Conservation (phyloP, 2,329 filamentous ascomycete species). For the Neospermospora avenae region DNA sequence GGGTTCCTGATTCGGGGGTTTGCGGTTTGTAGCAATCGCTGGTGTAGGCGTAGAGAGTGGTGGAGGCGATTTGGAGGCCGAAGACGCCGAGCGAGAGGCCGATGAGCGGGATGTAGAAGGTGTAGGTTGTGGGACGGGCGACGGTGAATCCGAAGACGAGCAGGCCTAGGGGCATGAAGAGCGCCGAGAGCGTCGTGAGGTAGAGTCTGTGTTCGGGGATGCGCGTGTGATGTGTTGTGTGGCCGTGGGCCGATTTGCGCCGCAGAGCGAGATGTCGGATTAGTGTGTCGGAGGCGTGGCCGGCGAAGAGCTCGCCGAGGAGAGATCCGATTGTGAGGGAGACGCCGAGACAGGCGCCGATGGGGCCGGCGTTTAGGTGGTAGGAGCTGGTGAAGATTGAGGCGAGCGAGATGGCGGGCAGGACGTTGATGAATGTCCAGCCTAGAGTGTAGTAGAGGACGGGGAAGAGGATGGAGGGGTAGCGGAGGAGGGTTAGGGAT, state of each 20-base stretch:
- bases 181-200: conserved; percentile 25
- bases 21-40: conserved; percentile 32
- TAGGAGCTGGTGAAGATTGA: conserved; percentile 31
- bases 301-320: conserved; percentile 31
- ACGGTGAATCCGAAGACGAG: conserved; percentile 32
- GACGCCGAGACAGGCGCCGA: conserved; percentile 30
- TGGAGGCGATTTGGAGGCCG: conserved; percentile 30
- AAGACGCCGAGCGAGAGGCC: conserved; percentile 29
- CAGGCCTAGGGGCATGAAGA: conserved; percentile 32
- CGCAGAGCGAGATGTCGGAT: conserved; percentile 25
- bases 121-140: conserved; percentile 11
- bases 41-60: conserved; percentile 31
- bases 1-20: conserved; percentile 28
- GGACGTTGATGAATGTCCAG: conserved; percentile 33
- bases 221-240: conserved; percentile 21
- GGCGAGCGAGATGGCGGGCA: conserved; percentile 30
- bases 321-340: conserved; percentile 28
- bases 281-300: conserved; percentile 26
- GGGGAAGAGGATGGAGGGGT: conserved; percentile 29
- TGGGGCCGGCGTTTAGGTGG: conserved; percentile 25
- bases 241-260: conserved; percentile 20
- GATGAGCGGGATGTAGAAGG: conserved; percentile 25
- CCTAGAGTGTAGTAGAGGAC: conserved; percentile 33
- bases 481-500: conserved; percentile 31
- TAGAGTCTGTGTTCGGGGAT: conserved; percentile 32